A percentile compares a stretch with the other conserved stretches of the same genome.
Evolutionary conservation across 2,329 filamentous ascomycete genomes (phyloP).

Genomic region (Hymenoscyphus linearis): DNA sequence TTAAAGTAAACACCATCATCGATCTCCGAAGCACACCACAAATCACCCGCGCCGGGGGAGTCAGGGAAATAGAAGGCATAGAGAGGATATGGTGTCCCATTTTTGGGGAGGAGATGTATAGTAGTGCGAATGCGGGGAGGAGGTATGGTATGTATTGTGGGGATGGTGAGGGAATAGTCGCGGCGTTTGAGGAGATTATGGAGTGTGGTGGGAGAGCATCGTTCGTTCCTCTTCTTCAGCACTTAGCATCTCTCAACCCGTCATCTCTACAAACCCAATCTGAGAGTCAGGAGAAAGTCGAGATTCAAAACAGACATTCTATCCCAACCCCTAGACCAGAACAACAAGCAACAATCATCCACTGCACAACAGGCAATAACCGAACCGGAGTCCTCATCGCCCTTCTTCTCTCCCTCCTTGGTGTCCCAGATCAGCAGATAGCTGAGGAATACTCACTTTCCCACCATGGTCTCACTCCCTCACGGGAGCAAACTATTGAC

Average conservation of each 20-base stretch:
- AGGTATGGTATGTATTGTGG: conserved; percentile 56
- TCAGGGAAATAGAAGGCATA: conserved; percentile 44
- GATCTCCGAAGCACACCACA: conserved; percentile 62
- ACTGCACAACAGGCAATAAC: conserved; percentile 75
- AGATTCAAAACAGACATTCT: too few relatives aligned
- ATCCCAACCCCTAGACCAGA: too few relatives aligned
- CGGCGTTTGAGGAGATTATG: conserved; percentile 59
- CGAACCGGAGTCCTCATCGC: conserved; percentile 66
- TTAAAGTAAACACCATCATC: conserved; percentile 58
- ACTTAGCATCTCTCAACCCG: conserved; percentile 18
- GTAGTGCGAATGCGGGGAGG: conserved; percentile 55
- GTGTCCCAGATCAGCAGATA: conserved; percentile 50
- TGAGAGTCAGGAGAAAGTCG: too few relatives aligned
- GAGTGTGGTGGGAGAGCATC: conserved; percentile 42
- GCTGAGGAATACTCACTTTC: conserved; percentile 65
- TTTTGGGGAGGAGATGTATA: conserved; percentile 56
- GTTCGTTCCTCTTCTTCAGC: conserved; percentile 45
- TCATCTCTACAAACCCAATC: too few relatives aligned
- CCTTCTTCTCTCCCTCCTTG: conserved; percentile 57
- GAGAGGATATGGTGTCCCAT: conserved; percentile 56
- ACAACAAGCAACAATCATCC: conserved; percentile 37
- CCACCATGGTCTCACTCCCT: conserved; percentile 48
- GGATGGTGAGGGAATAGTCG: conserved; percentile 53
- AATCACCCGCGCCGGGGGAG: conserved; percentile 42
- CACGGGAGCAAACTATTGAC: conserved; percentile 44